Conservation (phyloP, 345 rosid genomes). For the Bretschneidera sinensis region DNA sequence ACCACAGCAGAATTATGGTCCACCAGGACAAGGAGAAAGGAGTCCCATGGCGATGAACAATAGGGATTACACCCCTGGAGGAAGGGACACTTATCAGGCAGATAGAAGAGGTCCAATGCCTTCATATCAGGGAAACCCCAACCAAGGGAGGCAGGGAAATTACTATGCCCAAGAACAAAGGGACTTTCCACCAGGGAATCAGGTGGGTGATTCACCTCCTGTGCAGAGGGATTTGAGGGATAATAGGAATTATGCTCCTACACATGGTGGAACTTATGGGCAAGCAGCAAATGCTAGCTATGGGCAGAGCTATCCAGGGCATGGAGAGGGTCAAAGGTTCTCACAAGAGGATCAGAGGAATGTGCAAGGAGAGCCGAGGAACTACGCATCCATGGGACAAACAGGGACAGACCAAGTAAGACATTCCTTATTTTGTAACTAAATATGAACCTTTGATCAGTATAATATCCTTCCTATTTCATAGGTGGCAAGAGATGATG, state of each 20-base stretch:
- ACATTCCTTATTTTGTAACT: neutral
- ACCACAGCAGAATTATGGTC: conserved; percentile 32
- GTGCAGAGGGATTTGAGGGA: conserved; percentile 14
- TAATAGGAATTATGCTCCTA: conserved; percentile 29
- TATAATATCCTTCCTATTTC: neutral
- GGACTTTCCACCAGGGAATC: conserved; percentile 36
- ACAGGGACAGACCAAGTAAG: conserved; percentile 39
- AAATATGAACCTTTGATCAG: no score
- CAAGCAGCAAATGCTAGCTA: conserved; percentile 28
- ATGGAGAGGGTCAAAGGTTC: conserved; percentile 23
- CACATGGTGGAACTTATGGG: conserved; percentile 31
- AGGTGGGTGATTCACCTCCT: neutral
- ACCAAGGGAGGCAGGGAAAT: conserved; percentile 40
- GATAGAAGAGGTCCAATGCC: conserved; percentile 33
- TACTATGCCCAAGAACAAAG: conserved; percentile 33
- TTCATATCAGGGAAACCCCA: conserved; percentile 30
- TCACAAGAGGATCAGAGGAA: conserved; percentile 41
- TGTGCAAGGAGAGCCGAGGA: conserved; percentile 37
- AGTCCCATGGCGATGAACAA: conserved; percentile 34
- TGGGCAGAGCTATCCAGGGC: conserved; percentile 12
- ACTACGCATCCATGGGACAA: conserved; percentile 34
- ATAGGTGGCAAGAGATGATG: neutral
- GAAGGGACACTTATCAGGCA: conserved; percentile 22
- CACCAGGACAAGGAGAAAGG: conserved; percentile 36
- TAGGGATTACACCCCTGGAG: conserved; percentile 34